These are phyloP conservation scores for Gastrodia elata DNA, from an alignment of 106 monocot species.

Conservation along the genomic window DNA sequence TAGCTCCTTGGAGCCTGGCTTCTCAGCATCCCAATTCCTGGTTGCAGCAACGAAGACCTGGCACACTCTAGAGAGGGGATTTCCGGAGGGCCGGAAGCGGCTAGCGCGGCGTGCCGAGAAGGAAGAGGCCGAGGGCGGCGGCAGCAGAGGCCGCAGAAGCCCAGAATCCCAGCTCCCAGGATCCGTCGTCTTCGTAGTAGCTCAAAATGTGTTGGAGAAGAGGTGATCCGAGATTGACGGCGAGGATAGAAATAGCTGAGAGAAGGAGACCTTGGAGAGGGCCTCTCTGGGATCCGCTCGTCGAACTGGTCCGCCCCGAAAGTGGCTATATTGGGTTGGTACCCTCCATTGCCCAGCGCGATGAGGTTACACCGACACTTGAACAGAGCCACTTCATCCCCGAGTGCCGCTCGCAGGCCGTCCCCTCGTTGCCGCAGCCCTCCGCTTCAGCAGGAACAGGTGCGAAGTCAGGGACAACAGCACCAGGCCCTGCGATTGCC, in stretches of 20 bases:
- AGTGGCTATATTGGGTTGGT: slow-evolving; percentile 65
- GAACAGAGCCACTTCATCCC: slow-evolving; percentile 14
- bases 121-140: slow-evolving; percentile 31
- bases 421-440: slow-evolving; percentile 38
- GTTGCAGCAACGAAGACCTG: slow-evolving; percentile 36
- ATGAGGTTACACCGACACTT: slow-evolving; percentile 43
- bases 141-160: slow-evolving; percentile 40
- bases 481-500: slow-evolving; percentile 41
- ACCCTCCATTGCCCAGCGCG: slow-evolving; percentile 56
- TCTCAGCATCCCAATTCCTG: slow-evolving; percentile 22
- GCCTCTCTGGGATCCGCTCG: slow-evolving; percentile 29
- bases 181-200: slow-evolving; percentile 37
- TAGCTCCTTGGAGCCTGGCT: slow-evolving; percentile 14
- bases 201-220: slow-evolving; percentile 54
- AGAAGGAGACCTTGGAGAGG: slow-evolving; percentile 44
- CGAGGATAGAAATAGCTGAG: slow-evolving; percentile 66
- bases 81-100: slow-evolving; percentile 39
- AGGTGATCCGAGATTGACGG: slow-evolving; percentile 54
- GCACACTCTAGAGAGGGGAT: slow-evolving; percentile 32
- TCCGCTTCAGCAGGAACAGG: slow-evolving; percentile 29
- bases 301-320: slow-evolving; percentile 63
- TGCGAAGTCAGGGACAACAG: slow-evolving; percentile 35
- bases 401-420: slow-evolving; percentile 22
- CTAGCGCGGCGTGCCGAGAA: slow-evolving; percentile 38
- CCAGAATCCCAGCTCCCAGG: slow-evolving; percentile 50